Evolutionary conservation across 2,329 filamentous ascomycete species (phyloP), one percentile per base, ranked within the genome.

Genomic region (Ascochyta fabae): DNA sequence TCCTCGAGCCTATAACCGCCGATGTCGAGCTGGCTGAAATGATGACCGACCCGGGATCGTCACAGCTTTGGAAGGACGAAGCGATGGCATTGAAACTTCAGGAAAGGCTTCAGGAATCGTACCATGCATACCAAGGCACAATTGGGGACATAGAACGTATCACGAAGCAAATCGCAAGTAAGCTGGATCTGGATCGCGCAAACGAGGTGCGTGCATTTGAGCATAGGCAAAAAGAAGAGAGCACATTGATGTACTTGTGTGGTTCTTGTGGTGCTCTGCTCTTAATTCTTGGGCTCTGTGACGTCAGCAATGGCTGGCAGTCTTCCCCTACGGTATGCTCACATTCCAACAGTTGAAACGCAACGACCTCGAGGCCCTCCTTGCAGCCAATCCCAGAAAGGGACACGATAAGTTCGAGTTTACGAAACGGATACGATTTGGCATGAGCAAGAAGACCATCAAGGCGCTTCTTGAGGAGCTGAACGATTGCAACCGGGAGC

Each of bases 401-500:
- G 45, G 51, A 7, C 68, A 65, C 50, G 67, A 70, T 31, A 71
- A 67, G 38, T 75, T 71, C 39, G 72, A 76, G 26, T 64, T 75
- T n/a, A 66, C 61, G 24, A 75, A 75, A 58, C 65, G 73, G 0
- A 64, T 75, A 2, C 64, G 63, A 6, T 75, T 75, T 48, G 70
- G 70, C 3, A 76, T 75, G 72, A 69, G 60, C 36, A 76, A 75
- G 55, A 75, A 74, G 53, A 69, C 59, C 15, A 69, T 76, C 41
- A 75, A 74, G 44, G 64, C 61, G 22, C 54, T 75, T 10, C 56
- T 76, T 4, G 71, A 74, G 47, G 69, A 76, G 53, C 57, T 76
- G 19, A 68, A 74, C 33, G 71, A 74, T 2, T 76, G 73, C 63
- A 75, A 75, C 46, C 74, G 73, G 33, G 72, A 75, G 45, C 63